Base-by-base conservation (phyloP, 164 flowering plant species). In the Vitis amurensis region DNA sequence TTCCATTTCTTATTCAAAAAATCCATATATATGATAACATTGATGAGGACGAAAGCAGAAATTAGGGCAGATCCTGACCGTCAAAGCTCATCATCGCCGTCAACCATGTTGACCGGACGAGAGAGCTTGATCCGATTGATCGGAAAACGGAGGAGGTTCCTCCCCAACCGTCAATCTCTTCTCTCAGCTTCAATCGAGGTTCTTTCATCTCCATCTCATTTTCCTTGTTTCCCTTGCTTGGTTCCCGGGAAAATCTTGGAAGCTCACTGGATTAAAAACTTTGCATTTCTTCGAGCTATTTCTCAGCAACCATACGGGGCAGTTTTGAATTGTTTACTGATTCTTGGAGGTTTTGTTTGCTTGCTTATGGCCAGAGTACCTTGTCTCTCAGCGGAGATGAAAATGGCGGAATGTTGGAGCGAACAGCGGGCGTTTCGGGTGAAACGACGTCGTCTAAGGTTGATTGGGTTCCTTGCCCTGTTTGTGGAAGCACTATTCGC, bases 111-210 rank as follows among this genome's bases (percentile, higher is more conserved):
- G 56, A 83, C 70, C 0, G 98, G 98, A 10, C 71, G 90, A 66
- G 94, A 88, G 61, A 92, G 94, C 81, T 70, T 94, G 73, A 68
- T 76, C 66, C 79, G 97, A 68, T 69, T 92, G 58, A 72, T 94
- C 72, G 98, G 98, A 7, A 87, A 84, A 74, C 92, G 97, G 16
- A 81, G 97, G 27, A 77, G 89, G n/a, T 78, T 76, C 56, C 93
- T 89, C 67, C 94, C 91, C 63, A 78, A 84, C 56, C 88, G 83
- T 37, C 81, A 72, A 11, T 68, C 81, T 27, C 71, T 89, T 53
- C 80, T 79, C 72, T 78, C 83, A 58, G 0, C 70, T 19, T 66
- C 76, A 7, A 64, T 53, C 53, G 78, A 73, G 73, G 78, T 49
- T 71, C 61, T 69, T 19, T 44, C n/a, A 63, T 71, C 69, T 14